Evolutionary conservation across 2,329 filamentous ascomycete genomes (phyloP).

Genomic region (Hypomyces rosellus): DNA sequence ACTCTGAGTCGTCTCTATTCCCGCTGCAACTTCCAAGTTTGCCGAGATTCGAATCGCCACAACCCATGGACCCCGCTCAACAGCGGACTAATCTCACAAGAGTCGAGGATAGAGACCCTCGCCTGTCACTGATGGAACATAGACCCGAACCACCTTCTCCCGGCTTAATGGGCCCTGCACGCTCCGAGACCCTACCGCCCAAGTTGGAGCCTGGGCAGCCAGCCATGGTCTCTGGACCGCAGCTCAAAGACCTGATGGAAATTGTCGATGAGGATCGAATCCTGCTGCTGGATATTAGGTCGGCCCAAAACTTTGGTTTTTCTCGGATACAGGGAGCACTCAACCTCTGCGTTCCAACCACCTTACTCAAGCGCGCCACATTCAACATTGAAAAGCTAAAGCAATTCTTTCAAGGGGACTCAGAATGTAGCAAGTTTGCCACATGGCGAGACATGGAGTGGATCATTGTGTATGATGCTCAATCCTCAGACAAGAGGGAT

Average conservation of each 20-base stretch:
- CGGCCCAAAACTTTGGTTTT: slow-evolving; percentile 72
- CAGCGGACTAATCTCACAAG: slow-evolving; percentile 29
- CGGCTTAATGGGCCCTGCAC: slow-evolving; percentile 18
- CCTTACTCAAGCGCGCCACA: slow-evolving; percentile 80
- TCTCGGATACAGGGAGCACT: slow-evolving; percentile 74
- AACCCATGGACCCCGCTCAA: slow-evolving; percentile 22
- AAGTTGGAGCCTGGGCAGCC: slow-evolving; percentile 41
- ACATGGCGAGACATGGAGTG: slow-evolving; percentile 67
- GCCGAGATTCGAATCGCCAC: slow-evolving; percentile 37
- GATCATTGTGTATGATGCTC: slow-evolving; percentile 83
- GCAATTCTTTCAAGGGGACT: slow-evolving; percentile 72
- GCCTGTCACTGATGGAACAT: slow-evolving; percentile 48
- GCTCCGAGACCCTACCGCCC: slow-evolving; percentile 48
- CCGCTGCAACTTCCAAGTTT: slow-evolving; percentile 34
- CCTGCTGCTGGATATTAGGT: slow-evolving; percentile 77
- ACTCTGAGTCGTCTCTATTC: slow-evolving; percentile 42
- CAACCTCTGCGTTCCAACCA: slow-evolving; percentile 93
- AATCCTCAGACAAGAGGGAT: slow-evolving; percentile 72
- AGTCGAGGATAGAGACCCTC: slow-evolving; percentile 46
- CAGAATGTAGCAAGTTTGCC: slow-evolving; percentile 66
- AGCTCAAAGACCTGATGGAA: slow-evolving; percentile 52
- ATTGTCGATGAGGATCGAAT: slow-evolving; percentile 35
- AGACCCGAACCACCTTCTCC: slow-evolving; percentile 34
- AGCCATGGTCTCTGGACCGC: slow-evolving; percentile 45
- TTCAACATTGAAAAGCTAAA: slow-evolving; percentile 85